Evolutionary conservation across 2,329 filamentous ascomycete species (phyloP).

Genomic region (Neofusicoccum laricinum): DNA sequence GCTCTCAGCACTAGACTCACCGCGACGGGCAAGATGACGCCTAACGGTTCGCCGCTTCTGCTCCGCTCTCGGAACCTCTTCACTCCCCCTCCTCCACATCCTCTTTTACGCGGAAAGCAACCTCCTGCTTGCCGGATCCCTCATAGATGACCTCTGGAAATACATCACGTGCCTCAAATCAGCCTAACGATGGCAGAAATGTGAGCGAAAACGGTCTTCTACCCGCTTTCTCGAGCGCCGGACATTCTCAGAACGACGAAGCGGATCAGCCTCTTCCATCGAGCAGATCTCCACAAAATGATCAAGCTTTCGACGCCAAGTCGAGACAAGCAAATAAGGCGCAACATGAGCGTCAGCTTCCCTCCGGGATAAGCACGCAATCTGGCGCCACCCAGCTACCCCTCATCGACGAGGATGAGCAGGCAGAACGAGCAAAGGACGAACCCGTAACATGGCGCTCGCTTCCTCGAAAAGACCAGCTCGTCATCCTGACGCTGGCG

Average conservation of each 20-base stretch:
- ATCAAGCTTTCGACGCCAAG: background rate
- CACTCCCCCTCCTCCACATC: background rate
- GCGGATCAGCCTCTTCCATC: background rate
- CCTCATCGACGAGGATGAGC: slow-evolving; percentile 11
- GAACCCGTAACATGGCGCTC: slow-evolving; percentile 65
- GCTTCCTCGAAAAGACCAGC: slow-evolving; percentile 73
- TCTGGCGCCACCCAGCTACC: background rate
- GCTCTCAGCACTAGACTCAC: background rate
- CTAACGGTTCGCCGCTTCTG: background rate
- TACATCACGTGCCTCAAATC: background rate
- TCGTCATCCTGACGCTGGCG: slow-evolving; percentile 73
- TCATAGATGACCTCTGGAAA: slow-evolving; percentile 3
- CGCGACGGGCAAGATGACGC: background rate
- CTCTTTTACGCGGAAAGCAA: background rate
- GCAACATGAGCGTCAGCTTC: background rate
- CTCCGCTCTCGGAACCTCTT: background rate
- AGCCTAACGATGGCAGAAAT: background rate
- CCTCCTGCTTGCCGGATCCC: background rate
- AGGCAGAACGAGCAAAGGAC: slow-evolving; percentile 29
- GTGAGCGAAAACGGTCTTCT: background rate
- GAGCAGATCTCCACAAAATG: background rate
- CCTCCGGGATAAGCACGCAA: background rate
- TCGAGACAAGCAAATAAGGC: background rate
- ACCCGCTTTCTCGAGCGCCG: background rate
- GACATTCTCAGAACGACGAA: background rate